Evolutionary conservation across 768 basidiomycete species (phyloP), one percentile per base, ranked within the genome.

Genomic region (Leccinellum albellum): DNA sequence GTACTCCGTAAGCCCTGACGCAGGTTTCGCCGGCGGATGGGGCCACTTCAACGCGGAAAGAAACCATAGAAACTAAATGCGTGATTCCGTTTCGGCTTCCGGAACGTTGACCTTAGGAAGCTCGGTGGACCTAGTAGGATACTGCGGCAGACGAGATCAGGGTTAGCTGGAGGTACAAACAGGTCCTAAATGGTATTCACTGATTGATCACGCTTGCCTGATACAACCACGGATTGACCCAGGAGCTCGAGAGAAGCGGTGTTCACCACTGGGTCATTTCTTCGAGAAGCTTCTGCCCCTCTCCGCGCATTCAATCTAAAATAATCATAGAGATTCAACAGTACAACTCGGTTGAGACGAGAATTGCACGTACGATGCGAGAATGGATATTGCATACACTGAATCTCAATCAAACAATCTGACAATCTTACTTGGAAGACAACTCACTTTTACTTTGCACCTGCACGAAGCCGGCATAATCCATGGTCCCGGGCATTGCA

Each of bases 371-470:
- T 20, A 65, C 64, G 54, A 64, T 44, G 64, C 57, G 14, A 59
- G 45, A 13, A 59, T 50, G n/a, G 64, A 65, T 45, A 65, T 45
- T 1, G 60, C 64, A 23, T 65, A 62, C 15, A 62, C 64, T 62
- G 7, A 10, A 35, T 20, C 15, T 29, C 9, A 15, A 31, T 17
- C 7, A 31, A 2, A 20, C 28, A 21, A 49, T n/a, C 29, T 6
- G 20, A n/a, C 28, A 17, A n/a, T 26, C 6, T 1, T 3, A 28
- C 26, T 15, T 24, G 17, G 46, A 24, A 47, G 46, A 28, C 26
- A 3, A 2, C 46, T 47, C 17, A 47, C 46, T 23, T 28, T 47
- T 48, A 7, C 47, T 29, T 13, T 50, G 49, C 20, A 50, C 31
- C 31, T 50, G 29, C 21, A 50, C 31, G 49, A 50, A 50, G 28